These are phyloP conservation scores for Fomitopsis pulvina DNA, from an alignment of 768 basidiomycete species.

Conservation along the genomic window DNA sequence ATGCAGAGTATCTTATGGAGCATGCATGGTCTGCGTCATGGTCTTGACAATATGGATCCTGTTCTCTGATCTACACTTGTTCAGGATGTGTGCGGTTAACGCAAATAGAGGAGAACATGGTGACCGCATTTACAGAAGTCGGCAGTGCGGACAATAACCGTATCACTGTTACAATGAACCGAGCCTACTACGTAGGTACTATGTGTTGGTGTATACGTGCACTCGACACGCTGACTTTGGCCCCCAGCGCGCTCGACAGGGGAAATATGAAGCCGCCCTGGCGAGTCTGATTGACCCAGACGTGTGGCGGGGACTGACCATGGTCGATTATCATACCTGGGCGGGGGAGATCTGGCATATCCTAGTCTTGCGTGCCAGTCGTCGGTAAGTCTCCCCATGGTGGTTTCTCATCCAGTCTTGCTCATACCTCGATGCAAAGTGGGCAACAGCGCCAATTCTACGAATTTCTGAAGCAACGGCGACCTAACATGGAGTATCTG, in stretches of 20 bases:
- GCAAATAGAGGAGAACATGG: conserved; percentile 59
- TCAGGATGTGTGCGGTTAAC: conserved; percentile 65
- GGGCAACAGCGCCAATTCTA: conserved; percentile 59
- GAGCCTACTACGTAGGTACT: conserved; percentile 53
- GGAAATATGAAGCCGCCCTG: conserved; percentile 56
- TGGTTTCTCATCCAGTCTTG: background rate
- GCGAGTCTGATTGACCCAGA: conserved; percentile 57
- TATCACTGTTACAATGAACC: conserved; percentile 55
- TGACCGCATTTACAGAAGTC: conserved; percentile 56
- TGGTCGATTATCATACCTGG: conserved; percentile 68
- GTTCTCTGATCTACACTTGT: conserved; percentile 8
- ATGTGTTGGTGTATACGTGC: background rate
- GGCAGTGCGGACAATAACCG: conserved; percentile 57
- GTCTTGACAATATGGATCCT: background rate
- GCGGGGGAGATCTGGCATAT: conserved; percentile 75
- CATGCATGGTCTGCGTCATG: conserved; percentile 45
- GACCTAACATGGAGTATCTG: conserved; percentile 49
- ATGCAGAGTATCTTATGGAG: conserved; percentile 72
- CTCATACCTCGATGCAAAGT: conserved; percentile 26
- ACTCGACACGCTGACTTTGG: background rate
- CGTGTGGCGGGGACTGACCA: conserved; percentile 61
- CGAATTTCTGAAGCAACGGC: conserved; percentile 57
- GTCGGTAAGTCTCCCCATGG: conserved; percentile 44
- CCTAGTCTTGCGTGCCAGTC: conserved; percentile 57
- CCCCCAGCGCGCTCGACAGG: conserved; percentile 59